phyloP scores from a whole-genome alignment of 768 basidiomycete species.

The Mycena maculata region DNA sequence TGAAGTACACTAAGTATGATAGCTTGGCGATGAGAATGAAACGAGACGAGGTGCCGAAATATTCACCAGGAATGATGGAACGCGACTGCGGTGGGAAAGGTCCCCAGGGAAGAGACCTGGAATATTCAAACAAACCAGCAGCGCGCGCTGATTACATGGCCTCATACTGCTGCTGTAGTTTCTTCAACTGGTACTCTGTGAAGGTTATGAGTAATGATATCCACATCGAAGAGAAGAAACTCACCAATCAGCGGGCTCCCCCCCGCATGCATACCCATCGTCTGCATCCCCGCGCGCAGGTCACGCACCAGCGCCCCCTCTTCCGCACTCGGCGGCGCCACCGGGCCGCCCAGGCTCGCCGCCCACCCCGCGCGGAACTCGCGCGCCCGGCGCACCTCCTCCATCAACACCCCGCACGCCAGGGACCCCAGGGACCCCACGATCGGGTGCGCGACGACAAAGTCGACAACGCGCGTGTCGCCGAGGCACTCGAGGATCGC shows the following conservation, averaged over 20 bases:
- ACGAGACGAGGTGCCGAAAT: too few species aligned
- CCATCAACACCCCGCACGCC: slow-evolving; percentile 13
- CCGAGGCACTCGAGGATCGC: slow-evolving; percentile 22
- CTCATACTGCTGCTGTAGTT: neutral
- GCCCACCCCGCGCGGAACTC: neutral
- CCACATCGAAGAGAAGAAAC: neutral
- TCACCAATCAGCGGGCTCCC: slow-evolving; percentile 23
- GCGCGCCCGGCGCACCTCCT: neutral
- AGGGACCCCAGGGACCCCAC: slow-evolving; percentile 17
- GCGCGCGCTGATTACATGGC: neutral
- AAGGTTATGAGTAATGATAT: neutral
- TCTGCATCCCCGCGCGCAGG: slow-evolving; percentile 7
- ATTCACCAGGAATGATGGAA: too few species aligned
- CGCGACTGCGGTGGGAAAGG: too few species aligned
- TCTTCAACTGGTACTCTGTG: neutral
- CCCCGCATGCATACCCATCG: slow-evolving; percentile 16
- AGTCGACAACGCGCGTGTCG: slow-evolving; percentile 7
- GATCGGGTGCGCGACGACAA: slow-evolving; percentile 24
- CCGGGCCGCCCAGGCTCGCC: neutral
- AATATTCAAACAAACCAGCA: too few species aligned
- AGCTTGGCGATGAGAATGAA: too few species aligned
- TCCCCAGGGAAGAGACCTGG: too few species aligned
- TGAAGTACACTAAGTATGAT: too few species aligned
- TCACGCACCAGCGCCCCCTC: slow-evolving; percentile 4
- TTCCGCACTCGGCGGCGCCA: neutral